Evolutionary conservation across 306 rosid genomes (phyloP), one percentile per base, ranked within the genome.

Genomic region (Pyrus pyrifolia): DNA sequence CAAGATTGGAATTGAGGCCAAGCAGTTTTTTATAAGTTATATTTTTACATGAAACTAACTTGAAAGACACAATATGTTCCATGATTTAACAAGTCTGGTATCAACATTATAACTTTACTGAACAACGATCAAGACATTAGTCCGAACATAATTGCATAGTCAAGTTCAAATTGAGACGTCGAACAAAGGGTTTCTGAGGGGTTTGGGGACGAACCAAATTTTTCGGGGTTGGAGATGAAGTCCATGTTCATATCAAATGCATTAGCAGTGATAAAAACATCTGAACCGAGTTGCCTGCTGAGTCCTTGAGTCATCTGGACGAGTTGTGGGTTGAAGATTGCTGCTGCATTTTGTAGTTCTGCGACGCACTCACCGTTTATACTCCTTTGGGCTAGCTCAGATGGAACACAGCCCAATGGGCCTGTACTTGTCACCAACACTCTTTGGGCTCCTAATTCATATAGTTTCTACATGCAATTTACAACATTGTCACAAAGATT

Each of bases 361-460:
- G 84, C 42, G 9, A 75, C 78, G 40, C 91, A 87, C 44, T 87
- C 91, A 33, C 90, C 88, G 8, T 87, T 83, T 53, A 4, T 33
- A 63, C 91, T 85, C 18, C 87, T 82, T 11, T 53, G 70, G 25
- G 93, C 89, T 33, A 89, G 70, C 17, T 80, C 83, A 10, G 88
- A 60, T 9, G 88, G 88, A n/a, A 68, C 81, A 38, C 91, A 85
- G 1, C 91, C 91, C 22, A 89, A 19, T 51, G 91, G 89, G 2
- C 91, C 91, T 1, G 88, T 82, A 31, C 91, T 91, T 0, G 90
- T 87, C 53, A 89, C 91, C 35, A 89, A 22, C 35, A 89, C 91
- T 55, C 87, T 87, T 2, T 86, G 82, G 19, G 78, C 91, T n/a
- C 88, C 94, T 74, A 86, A 73, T 29, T 84, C 82, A 55, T 73